Evolutionary conservation across 768 basidiomycete genomes (phyloP).

Genomic region (Lactarius sanguifluus): DNA sequence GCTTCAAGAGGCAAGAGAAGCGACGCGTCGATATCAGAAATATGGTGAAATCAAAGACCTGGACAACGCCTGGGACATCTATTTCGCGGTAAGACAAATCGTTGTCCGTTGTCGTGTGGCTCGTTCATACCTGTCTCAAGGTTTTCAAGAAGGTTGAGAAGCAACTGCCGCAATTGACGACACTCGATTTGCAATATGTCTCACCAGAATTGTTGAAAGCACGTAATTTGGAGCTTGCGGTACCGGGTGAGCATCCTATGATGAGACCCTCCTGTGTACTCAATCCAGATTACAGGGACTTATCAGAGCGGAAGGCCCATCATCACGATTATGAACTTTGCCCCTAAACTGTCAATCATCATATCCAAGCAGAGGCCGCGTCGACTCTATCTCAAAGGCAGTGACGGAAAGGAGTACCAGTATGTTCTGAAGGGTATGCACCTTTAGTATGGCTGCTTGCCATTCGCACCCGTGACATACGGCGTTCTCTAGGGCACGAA

Average conservation of each 20-base stretch:
- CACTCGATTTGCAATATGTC: slow-evolving; percentile 94
- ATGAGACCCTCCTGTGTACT: neutral
- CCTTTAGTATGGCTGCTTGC: neutral
- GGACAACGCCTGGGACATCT: slow-evolving; percentile 99
- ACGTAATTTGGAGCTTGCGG: slow-evolving; percentile 89
- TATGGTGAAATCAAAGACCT: slow-evolving; percentile 87
- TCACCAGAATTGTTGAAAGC: slow-evolving; percentile 90
- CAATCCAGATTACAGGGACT: slow-evolving; percentile 56
- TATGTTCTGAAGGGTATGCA: slow-evolving; percentile 81
- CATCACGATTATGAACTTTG: slow-evolving; percentile 80
- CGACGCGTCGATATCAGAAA: slow-evolving; percentile 79
- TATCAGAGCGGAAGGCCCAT: slow-evolving; percentile 87
- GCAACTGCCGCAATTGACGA: slow-evolving; percentile 83
- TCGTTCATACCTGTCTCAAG: slow-evolving; percentile 39
- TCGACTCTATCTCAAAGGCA: slow-evolving; percentile 80
- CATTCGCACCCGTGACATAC: neutral
- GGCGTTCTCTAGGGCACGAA: slow-evolving; percentile 72
- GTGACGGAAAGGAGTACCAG: slow-evolving; percentile 91
- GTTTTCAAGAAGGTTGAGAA: slow-evolving; percentile 97
- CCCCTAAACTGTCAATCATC: slow-evolving; percentile 89
- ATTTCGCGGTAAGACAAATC: slow-evolving; percentile 72
- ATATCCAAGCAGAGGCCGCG: slow-evolving; percentile 96
- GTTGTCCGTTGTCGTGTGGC: neutral
- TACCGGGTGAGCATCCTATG: slow-evolving; percentile 66
- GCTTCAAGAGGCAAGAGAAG: slow-evolving; percentile 87